Conservation (phyloP, 2,329 filamentous ascomycete genomes). For the Fusarium illudens region DNA sequence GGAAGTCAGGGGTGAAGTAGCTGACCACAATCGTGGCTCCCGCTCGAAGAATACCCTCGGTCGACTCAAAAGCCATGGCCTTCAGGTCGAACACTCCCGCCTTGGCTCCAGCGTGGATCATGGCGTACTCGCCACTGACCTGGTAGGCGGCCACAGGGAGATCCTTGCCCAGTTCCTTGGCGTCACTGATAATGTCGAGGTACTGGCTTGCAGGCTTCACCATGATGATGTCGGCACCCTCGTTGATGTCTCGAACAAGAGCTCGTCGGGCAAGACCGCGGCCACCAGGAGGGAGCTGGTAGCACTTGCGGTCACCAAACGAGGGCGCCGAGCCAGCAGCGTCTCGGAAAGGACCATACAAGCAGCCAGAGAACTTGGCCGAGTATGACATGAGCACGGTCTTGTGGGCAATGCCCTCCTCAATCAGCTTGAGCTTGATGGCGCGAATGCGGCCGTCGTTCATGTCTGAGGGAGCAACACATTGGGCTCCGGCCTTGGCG, state of each 20-base stretch:
- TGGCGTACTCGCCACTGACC: constrained; percentile 95
- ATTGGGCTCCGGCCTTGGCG: constrained; percentile 94
- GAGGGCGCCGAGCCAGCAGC: constrained; percentile 90
- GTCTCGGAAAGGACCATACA: constrained; percentile 97
- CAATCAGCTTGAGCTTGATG: constrained; percentile 97
- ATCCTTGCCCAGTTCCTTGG: constrained; percentile 91
- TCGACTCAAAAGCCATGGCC: constrained; percentile 93
- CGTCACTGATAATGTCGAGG: constrained; percentile 96
- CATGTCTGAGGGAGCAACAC: constrained; percentile 97
- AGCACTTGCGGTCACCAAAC: constrained; percentile 95
- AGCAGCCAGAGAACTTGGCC: constrained; percentile 94
- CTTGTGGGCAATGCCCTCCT: constrained; percentile 90
- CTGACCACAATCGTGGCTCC: constrained; percentile 92
- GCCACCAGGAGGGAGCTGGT: constrained; percentile 93
- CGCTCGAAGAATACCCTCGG: constrained; percentile 90
- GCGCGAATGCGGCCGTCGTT: constrained; percentile 97
- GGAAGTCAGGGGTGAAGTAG: constrained; percentile 89
- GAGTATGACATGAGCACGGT: constrained; percentile 97
- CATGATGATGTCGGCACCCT: constrained; percentile 98
- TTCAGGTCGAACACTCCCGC: constrained; percentile 96
- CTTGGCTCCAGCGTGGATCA: constrained; percentile 96
- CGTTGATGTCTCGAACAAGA: constrained; percentile 86
- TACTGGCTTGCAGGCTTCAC: constrained; percentile 97
- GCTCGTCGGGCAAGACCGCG: constrained; percentile 91
- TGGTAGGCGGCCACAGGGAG: constrained; percentile 96